Conservation (phyloP, 192 early-diverging fungal genomes). For the Thamnidium elegans region DNA sequence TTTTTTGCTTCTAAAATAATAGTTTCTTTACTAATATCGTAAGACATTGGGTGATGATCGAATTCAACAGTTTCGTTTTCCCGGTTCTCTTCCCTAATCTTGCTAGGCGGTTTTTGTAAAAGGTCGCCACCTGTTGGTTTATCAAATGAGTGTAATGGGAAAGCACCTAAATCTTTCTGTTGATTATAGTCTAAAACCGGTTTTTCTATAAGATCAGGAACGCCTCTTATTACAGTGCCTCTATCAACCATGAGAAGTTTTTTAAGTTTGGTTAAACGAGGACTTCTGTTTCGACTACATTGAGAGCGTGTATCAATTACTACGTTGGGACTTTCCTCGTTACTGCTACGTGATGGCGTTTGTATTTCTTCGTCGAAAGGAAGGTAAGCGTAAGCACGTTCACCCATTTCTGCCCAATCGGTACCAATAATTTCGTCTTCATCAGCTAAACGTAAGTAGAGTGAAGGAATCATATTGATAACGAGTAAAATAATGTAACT, state of each 20-base stretch:
- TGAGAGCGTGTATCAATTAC: not conserved
- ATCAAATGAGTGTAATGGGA: not conserved
- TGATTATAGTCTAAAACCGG: slow-evolving; percentile 23
- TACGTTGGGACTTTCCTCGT: not conserved
- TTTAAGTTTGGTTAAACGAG: not conserved
- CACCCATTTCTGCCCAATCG: slow-evolving; percentile 84
- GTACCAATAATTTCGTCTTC: slow-evolving; percentile 72
- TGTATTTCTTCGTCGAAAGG: slow-evolving; percentile 17
- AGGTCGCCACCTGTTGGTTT: slow-evolving; percentile 23
- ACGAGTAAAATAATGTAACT: slow-evolving; percentile 60
- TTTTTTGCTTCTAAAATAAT: too few species aligned
- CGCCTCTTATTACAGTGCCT: slow-evolving; percentile 24
- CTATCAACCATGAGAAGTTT: slow-evolving; percentile 9
- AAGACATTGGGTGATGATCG: too few species aligned
- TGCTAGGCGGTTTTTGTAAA: slow-evolving; percentile 8
- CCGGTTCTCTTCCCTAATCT: not conserved
- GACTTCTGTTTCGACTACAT: not conserved
- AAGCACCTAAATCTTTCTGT: slow-evolving; percentile 14
- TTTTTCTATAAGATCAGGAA: slow-evolving; percentile 33
- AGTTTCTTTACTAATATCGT: too few species aligned
- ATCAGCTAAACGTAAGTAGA: slow-evolving; percentile 75
- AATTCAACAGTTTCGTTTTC: not conserved
- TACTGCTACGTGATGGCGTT: not conserved
- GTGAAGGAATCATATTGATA: slow-evolving; percentile 72
- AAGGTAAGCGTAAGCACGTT: slow-evolving; percentile 60